Percentiles rank a stretch among this genome's conserved stretches.
phyloP scores from a whole-genome alignment of 1,284 basidiomycete genomes.

The Boletellus deceptivus region DNA sequence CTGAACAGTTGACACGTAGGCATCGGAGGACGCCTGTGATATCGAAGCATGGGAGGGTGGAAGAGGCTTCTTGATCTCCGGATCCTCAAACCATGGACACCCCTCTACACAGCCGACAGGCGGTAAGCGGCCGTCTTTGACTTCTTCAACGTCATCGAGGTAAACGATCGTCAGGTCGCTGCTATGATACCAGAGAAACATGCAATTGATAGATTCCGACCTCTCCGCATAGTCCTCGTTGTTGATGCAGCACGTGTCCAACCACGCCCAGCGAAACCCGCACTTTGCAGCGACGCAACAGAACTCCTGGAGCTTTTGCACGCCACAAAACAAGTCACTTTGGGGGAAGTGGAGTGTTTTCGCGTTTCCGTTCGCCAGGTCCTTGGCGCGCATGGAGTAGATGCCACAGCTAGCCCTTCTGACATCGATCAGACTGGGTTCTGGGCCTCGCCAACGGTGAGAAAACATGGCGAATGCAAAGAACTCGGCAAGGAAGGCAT shows the following conservation, averaged over 20 bases:
- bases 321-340: background rate
- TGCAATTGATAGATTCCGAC: slow-evolving; percentile 24
- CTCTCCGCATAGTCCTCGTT: slow-evolving; percentile 17
- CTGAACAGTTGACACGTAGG: background rate
- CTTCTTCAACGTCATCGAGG: slow-evolving; percentile 22
- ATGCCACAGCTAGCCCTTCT: slow-evolving; percentile 9
- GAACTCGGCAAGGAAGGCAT: slow-evolving; percentile 18
- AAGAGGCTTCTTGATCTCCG: slow-evolving; percentile 18
- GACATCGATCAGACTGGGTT: slow-evolving; percentile 15
- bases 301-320: slow-evolving; percentile 25
- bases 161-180: slow-evolving; percentile 27
- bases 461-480: slow-evolving; percentile 26
- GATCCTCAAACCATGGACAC: slow-evolving; percentile 20
- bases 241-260: slow-evolving; percentile 28
- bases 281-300: slow-evolving; percentile 19
- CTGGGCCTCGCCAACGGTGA: slow-evolving; percentile 20
- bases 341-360: background rate
- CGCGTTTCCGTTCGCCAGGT: background rate
- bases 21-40: background rate
- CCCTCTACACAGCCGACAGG: background rate
- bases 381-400: slow-evolving; percentile 9
- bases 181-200: slow-evolving; percentile 25
- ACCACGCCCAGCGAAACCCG: slow-evolving; percentile 27
- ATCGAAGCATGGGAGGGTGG: background rate
- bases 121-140: slow-evolving; percentile 13